phyloP scores from a whole-genome alignment of 192 early-diverging fungal genomes.

The Umbelopsis ramanniana region DNA sequence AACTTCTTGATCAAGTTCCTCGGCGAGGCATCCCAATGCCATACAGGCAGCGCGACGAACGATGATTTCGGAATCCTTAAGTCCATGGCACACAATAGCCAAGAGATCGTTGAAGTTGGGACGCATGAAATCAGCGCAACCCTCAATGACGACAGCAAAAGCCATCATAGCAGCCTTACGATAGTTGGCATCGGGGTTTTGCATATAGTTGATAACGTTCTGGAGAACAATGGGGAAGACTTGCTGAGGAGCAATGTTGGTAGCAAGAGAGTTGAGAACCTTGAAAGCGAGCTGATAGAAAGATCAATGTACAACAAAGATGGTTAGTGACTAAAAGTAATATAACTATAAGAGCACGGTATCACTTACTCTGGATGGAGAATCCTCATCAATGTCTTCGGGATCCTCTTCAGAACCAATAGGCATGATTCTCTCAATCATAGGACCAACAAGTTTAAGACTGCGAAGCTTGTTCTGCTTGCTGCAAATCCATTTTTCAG shows the following conservation, averaged over 20 bases:
- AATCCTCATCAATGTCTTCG: slow-evolving; percentile 83
- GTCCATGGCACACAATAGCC: slow-evolving; percentile 71
- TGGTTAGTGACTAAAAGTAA: not conserved
- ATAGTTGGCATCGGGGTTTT: slow-evolving; percentile 70
- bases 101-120: slow-evolving; percentile 80
- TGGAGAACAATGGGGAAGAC: slow-evolving; percentile 83
- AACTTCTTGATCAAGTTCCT: slow-evolving; percentile 81
- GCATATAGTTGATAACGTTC: slow-evolving; percentile 78
- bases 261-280: slow-evolving; percentile 79
- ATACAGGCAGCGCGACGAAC: slow-evolving; percentile 90
- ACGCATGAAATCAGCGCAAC: slow-evolving; percentile 85
- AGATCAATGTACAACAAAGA: slow-evolving; percentile 22
- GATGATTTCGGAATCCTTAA: slow-evolving; percentile 77
- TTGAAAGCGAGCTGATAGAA: slow-evolving; percentile 49
- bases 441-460: slow-evolving; percentile 79
- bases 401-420: slow-evolving; percentile 83
- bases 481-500: slow-evolving; percentile 15
- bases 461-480: slow-evolving; percentile 86
- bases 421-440: slow-evolving; percentile 81
- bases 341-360: slow-evolving; percentile 11
- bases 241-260: slow-evolving; percentile 84
- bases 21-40: slow-evolving; percentile 79
- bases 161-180: slow-evolving; percentile 90
- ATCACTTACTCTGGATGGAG: slow-evolving; percentile 57
- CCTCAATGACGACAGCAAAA: slow-evolving; percentile 81